phyloP scores from a whole-genome alignment of 306 rosid species.

The Hippophae rhamnoides region DNA sequence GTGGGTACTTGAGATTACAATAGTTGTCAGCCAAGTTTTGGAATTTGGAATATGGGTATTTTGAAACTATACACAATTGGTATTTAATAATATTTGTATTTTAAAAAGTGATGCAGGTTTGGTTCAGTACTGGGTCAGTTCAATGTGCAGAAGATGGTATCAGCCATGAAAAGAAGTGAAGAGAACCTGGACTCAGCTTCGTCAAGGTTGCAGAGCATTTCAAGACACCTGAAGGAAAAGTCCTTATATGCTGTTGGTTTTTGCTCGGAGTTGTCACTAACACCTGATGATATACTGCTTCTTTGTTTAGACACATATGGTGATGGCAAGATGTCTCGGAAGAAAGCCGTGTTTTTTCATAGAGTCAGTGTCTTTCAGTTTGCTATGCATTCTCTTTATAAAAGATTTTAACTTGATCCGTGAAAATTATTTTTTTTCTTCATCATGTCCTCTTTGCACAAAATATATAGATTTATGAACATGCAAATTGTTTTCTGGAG shows the following conservation, averaged over 20 bases:
- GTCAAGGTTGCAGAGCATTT: constrained; percentile 38
- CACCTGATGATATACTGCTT: constrained; percentile 53
- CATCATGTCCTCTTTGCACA: too few relatives aligned
- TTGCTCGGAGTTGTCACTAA: constrained; percentile 52
- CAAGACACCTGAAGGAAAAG: constrained; percentile 41
- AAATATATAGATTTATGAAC: not conserved
- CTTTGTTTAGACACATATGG: constrained; percentile 57
- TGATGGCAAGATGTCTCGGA: constrained; percentile 33
- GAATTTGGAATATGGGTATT: not conserved
- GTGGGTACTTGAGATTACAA: not conserved
- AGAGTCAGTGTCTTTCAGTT: constrained; percentile 30
- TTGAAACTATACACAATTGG: not conserved
- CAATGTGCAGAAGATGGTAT: constrained; percentile 65
- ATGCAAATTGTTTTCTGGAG: not conserved
- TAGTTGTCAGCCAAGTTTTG: not conserved
- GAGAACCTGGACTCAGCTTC: constrained; percentile 29
- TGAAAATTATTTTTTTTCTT: too few relatives aligned
- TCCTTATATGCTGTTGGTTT: constrained; percentile 68
- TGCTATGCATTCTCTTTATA: not conserved
- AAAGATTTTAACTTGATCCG: not conserved
- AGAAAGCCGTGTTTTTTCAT: constrained; percentile 57
- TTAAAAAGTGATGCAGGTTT: constrained; percentile 52
- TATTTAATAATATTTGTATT: not conserved
- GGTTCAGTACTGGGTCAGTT: constrained; percentile 65
- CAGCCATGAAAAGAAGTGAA: constrained; percentile 37